These are phyloP conservation scores for Solanum chilense DNA, from an alignment of 257 asterid species.

Conservation along the genomic window DNA sequence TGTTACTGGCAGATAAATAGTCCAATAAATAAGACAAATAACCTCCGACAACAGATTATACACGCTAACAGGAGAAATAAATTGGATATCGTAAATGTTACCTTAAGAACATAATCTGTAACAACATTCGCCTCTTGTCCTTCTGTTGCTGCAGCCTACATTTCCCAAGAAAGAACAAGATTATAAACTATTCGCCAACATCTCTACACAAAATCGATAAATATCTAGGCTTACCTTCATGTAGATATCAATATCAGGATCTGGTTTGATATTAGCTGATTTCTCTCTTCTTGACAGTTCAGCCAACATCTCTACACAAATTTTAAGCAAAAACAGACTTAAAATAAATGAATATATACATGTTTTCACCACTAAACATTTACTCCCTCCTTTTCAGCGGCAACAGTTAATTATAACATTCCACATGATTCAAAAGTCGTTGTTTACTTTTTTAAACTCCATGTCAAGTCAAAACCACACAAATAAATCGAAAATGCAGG, in stretches of 20 bases:
- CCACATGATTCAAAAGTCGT: not conserved
- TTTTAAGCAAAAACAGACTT: not conserved
- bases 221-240: constrained; percentile 18
- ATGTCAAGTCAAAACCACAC: not conserved
- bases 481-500: not conserved
- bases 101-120: constrained; percentile 30
- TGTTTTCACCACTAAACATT: not conserved
- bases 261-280: constrained; percentile 28
- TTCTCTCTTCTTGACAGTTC: constrained; percentile 35
- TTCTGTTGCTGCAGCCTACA: constrained; percentile 30
- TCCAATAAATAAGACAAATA: not conserved
- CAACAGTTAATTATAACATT: not conserved
- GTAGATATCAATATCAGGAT: constrained; percentile 29
- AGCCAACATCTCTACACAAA: constrained; percentile 26
- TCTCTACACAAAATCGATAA: too few species aligned
- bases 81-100: not conserved
- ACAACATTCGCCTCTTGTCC: constrained; percentile 29
- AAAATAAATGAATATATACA: not conserved
- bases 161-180: not conserved
- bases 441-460: not conserved
- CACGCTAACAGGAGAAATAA: not conserved
- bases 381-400: not conserved
- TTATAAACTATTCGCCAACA: not conserved
- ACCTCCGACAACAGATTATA: not conserved
- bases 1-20: not conserved